Conservation (phyloP, 1,139 yeast genomes). For the Saccharomycopsis hybrid region DNA sequence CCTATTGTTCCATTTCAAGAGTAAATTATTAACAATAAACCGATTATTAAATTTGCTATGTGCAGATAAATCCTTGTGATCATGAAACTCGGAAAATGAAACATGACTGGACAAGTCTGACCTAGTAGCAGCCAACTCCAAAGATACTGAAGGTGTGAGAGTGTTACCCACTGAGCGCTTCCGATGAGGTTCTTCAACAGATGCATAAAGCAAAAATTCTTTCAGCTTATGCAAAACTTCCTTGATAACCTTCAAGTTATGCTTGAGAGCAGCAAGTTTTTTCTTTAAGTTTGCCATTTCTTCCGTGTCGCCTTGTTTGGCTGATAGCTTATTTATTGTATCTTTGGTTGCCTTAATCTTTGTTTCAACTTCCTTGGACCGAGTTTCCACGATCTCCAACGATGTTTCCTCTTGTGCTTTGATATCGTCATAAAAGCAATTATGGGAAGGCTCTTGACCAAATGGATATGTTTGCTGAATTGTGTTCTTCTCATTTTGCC, state of each 20-base stretch:
- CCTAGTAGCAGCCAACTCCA: no score
- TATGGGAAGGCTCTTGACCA: constrained; percentile 61
- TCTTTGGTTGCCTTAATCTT: constrained; percentile 34
- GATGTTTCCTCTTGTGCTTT: constrained; percentile 50
- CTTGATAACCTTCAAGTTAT: constrained; percentile 37
- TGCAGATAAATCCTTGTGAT: constrained; percentile 18
- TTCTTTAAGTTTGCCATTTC: constrained; percentile 27
- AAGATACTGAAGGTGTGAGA: no score
- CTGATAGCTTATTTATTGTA: constrained; percentile 29
- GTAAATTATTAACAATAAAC: constrained; percentile 70
- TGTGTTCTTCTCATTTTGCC: constrained; percentile 53
- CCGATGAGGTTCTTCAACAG: constrained; percentile 14
- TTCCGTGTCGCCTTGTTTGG: constrained; percentile 20
- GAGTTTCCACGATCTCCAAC: constrained; percentile 33
- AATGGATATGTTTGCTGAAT: constrained; percentile 54
- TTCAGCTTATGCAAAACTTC: constrained; percentile 23
- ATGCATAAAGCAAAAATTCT: constrained; percentile 15
- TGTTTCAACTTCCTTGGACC: constrained; percentile 40
- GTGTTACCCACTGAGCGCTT: no score
- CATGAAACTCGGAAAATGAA: constrained; percentile 9
- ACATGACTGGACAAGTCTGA: constrained; percentile 13
- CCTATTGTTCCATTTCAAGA: constrained; percentile 63
- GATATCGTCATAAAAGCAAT: constrained; percentile 53
- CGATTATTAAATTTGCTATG: constrained; percentile 50
- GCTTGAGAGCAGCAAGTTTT: constrained; percentile 34